Evolutionary conservation across 306 rosid genomes (phyloP).

Genomic region (Medicago truncatula): DNA sequence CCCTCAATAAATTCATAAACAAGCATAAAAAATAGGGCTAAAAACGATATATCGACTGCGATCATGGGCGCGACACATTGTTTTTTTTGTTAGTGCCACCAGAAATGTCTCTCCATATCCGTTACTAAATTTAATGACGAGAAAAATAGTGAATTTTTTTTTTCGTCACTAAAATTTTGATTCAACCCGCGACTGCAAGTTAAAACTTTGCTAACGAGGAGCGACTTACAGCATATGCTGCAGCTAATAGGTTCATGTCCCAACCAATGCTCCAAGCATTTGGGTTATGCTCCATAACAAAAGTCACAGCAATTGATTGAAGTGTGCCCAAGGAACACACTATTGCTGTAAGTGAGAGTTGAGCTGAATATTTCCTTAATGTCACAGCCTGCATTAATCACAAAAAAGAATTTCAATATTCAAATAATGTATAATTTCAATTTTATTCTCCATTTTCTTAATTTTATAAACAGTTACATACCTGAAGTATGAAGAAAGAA

Average conservation of each 20-base stretch:
- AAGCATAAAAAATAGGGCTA: neutral
- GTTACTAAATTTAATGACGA: too few species aligned
- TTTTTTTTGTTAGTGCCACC: neutral
- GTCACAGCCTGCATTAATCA: slow-evolving; percentile 64
- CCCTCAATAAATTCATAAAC: neutral
- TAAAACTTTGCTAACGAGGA: neutral
- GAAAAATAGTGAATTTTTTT: too few species aligned
- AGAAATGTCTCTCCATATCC: too few species aligned
- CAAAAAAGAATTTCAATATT: neutral
- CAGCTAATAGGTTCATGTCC: slow-evolving; percentile 89
- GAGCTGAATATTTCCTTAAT: slow-evolving; percentile 74
- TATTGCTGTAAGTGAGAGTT: slow-evolving; percentile 82
- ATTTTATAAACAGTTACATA: neutral
- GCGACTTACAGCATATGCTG: slow-evolving; percentile 81
- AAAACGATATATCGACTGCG: neutral
- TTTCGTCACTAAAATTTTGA: neutral
- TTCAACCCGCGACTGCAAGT: neutral
- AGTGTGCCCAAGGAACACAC: slow-evolving; percentile 83
- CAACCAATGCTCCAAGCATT: slow-evolving; percentile 89
- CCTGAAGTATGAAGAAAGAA: slow-evolving; percentile 90
- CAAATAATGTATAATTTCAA: neutral
- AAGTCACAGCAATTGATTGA: slow-evolving; percentile 77
- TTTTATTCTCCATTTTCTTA: neutral
- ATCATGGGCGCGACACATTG: neutral
- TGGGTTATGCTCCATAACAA: slow-evolving; percentile 66